phyloP scores from a whole-genome alignment of 495 filamentous ascomycete species.

The Entonaema liquescens region DNA sequence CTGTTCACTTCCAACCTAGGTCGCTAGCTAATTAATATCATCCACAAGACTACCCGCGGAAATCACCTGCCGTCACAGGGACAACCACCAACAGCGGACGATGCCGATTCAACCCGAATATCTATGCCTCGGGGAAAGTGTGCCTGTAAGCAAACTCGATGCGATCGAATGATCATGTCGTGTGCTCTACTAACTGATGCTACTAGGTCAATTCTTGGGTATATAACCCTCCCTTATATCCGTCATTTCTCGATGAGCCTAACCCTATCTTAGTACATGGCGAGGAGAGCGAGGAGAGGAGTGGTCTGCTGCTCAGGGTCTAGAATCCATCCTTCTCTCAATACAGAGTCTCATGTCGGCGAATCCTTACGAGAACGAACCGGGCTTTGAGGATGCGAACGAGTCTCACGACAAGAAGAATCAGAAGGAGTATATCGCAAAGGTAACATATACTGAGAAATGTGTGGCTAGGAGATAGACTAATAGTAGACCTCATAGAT shows the following conservation, averaged over 20 bases:
- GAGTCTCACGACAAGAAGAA: constrained; percentile 73
- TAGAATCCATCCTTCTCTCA: constrained; percentile 93
- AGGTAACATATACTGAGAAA: constrained; percentile 63
- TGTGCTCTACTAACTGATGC: constrained; percentile 24
- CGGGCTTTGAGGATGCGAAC: constrained; percentile 83
- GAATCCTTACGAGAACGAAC: constrained; percentile 97
- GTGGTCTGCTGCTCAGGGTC: constrained; percentile 94
- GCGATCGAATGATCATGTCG: neutral
- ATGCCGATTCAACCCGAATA: constrained; percentile 95
- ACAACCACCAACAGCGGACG: constrained; percentile 87
- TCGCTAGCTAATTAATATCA: constrained; percentile 13
- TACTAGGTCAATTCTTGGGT: constrained; percentile 89
- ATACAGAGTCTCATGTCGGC: constrained; percentile 95
- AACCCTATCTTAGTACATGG: constrained; percentile 79
- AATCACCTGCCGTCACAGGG: constrained; percentile 76
- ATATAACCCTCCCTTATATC: constrained; percentile 36
- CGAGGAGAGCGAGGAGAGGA: constrained; percentile 86
- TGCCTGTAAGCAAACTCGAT: constrained; percentile 72
- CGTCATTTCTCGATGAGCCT: constrained; percentile 27
- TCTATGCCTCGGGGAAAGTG: constrained; percentile 89
- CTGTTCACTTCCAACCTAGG: neutral
- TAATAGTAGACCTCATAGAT: constrained; percentile 65
- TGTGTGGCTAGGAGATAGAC: neutral
- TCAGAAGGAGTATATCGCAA: constrained; percentile 82
- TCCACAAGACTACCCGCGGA: constrained; percentile 81